phyloP scores from a whole-genome alignment of 2,329 filamentous ascomycete genomes.

The Fusarium sp. region DNA sequence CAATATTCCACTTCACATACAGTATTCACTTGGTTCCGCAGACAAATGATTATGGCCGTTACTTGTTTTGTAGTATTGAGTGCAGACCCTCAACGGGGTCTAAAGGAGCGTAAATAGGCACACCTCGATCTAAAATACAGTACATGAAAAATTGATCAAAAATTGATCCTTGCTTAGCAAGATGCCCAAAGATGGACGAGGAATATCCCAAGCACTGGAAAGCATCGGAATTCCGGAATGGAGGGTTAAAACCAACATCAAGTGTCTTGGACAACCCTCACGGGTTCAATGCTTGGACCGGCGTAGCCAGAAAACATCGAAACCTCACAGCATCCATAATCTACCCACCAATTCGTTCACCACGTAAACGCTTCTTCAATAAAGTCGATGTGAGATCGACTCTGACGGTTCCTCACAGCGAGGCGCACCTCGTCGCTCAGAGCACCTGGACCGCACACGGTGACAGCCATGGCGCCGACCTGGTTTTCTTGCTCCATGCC shows the following conservation, averaged over 20 bases:
- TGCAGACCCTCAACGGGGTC: conserved; percentile 5
- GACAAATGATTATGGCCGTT: conserved; percentile 6
- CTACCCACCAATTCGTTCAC: conserved; percentile 49
- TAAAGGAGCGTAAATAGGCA: conserved; percentile 33
- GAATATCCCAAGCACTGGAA: conserved; percentile 16
- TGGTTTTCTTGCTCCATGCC: conserved; percentile 79
- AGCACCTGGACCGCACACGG: conserved; percentile 78
- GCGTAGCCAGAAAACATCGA: conserved; percentile 18
- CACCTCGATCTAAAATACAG: conserved; percentile 38
- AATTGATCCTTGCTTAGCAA: conserved; percentile 35
- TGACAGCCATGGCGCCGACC: conserved; percentile 77
- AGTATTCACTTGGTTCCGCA: no score
- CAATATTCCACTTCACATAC: background rate
- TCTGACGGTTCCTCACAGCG: conserved; percentile 72
- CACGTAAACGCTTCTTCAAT: conserved; percentile 80
- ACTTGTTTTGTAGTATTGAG: conserved; percentile 12
- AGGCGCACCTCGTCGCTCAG: conserved; percentile 79
- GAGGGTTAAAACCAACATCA: conserved; percentile 6
- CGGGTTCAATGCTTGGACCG: conserved; percentile 10
- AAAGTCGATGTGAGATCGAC: conserved; percentile 77
- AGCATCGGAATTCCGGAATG: conserved; percentile 6
- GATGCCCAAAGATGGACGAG: conserved; percentile 27
- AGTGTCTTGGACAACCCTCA: background rate
- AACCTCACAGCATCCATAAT: conserved; percentile 7
- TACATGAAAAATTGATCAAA: conserved; percentile 39